Percentiles rank a stretch among this genome's conserved stretches.
phyloP scores from a whole-genome alignment of 2,329 filamentous ascomycete species.

The Incumbomyces lentus region DNA sequence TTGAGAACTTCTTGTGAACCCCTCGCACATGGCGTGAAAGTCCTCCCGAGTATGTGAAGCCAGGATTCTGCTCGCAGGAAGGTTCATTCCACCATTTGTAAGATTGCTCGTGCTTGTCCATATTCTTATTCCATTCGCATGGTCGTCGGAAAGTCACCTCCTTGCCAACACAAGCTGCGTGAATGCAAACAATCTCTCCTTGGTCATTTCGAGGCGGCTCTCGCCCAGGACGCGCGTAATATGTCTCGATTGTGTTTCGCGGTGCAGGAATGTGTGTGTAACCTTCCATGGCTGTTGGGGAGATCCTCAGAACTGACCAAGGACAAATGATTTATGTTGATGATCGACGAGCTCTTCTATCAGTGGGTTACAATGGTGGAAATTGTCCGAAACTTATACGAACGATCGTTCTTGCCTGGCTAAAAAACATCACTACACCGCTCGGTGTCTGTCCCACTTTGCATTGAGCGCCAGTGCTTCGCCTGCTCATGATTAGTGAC shows the following conservation, averaged over 20 bases:
- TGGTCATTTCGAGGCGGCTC: conserved; percentile 54
- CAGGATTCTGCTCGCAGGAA: conserved; percentile 79
- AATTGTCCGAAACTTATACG: too few species aligned
- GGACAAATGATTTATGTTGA: too few species aligned
- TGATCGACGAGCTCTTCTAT: too few species aligned
- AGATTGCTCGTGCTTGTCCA: conserved; percentile 94
- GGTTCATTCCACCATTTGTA: conserved; percentile 74
- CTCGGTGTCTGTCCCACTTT: too few species aligned
- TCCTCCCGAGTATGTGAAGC: conserved; percentile 90
- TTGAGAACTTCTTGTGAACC: conserved; percentile 80
- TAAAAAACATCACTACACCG: too few species aligned
- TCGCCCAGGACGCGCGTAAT: conserved; percentile 20
- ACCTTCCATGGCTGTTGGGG: too few species aligned
- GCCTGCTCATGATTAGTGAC: too few species aligned
- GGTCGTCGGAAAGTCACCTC: conserved; percentile 62
- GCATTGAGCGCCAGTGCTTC: too few species aligned
- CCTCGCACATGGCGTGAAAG: conserved; percentile 72
- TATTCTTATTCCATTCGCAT: conserved; percentile 96
- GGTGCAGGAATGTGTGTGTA: conserved; percentile 2
- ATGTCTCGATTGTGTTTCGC: conserved; percentile 5
- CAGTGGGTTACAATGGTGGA: too few species aligned
- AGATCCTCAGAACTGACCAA: too few species aligned
- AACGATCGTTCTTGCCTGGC: too few species aligned
- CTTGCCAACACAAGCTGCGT: conserved; percentile 57
- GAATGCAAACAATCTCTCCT: conserved; percentile 68